Base-by-base conservation (phyloP, 441 rosid species). In the Pelargonium australe region DNA sequence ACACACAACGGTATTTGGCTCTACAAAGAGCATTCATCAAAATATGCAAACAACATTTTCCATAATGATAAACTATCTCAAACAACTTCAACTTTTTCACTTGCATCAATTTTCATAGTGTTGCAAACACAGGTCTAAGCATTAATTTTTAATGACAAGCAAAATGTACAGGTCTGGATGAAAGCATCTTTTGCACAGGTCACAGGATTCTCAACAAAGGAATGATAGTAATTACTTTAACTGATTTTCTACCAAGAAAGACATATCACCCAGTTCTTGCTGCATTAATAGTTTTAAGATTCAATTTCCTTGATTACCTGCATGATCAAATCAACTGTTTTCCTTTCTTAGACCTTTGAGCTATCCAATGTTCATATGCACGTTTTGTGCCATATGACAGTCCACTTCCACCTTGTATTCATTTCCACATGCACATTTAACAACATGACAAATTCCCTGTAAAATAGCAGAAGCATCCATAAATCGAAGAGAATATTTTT, bases 361-460 rank as follows among this genome's bases (percentile, higher is more conserved):
- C 11, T 44, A 23, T 61, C 55, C 63, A 49, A 64, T 12, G 71
- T 72, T 72, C 68, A 68, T 44, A 13, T 14, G 53, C 65, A 2
- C 49, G 25, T 40, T 41, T 55, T 62, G 44, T 76, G 74, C 67
- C 28, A 68, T 45, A 64, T 55, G 62, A 64, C 64, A 40, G 53
- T 65, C 68, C 69, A 72, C 63, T 62, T 65, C 70, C 68, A 81
- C 81, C 73, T 58, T 70, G 81, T 76, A 84, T 55, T 77, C 80
- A 55, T 72, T 49, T 69, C 90, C 87, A 60, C 87, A 84, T 8
- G 63, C 71, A 73, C 90, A 84, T 64, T 77, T 80, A 65, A 82
- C 71, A 70, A 69, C 73, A 58, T 75, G 75, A 70, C 84, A 81
- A 69, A 82, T 79, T 49, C 84, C 87, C 86, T 84, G 79, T 10